Base-by-base conservation (phyloP, 441 rosid species). In the Mallotus japonicus region DNA sequence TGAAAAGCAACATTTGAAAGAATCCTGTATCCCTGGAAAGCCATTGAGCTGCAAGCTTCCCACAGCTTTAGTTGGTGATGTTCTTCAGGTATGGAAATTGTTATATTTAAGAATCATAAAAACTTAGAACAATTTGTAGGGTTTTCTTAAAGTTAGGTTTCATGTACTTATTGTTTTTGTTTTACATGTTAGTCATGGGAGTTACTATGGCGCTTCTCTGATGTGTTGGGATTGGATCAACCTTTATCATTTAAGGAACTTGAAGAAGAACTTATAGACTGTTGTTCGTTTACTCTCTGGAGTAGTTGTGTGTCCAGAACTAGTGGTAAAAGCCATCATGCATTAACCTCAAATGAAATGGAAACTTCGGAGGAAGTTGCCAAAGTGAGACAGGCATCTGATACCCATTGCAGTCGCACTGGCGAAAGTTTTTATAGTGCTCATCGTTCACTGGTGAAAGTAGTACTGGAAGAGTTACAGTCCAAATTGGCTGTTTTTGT, bases 201-300 rank as follows among this genome's bases (percentile, higher is more conserved):
- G 74, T 73, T 83, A 61, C 69, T 87, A 51, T 79, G 83, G 81
- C 88, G 87, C 65, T 87, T 87, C 78, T 81, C 86, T 65, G 85
- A 83, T 69, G 82, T 83, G 69, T 67, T 87, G 81, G 90, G 84
- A 63, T 74, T 87, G 57, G 76, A 83, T 20, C 79, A 79, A 78
- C 77, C 81, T 73, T 71, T 81, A 20, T 74, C 85, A 20, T 72
- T 83, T 70, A 69, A 78, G 78, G 82, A 83, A 65, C 82, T 87
- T 57, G 90, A 83, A 69, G 82, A 76, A 61, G 87, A 83, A 74
- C 81, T 87, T 28, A 46, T 76, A 54, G 77, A 67, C 71, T 81
- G 80, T 63, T 47, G 34, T 72, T 74, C 77, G 68, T 55, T 40
- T 44, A 37, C 65, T 24, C 64, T 58, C 40, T 56, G 53, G 57